Evolutionary conservation across 2,329 filamentous ascomycete species (phyloP).

Genomic region (Immersiporthe knoxdaviesiana): DNA sequence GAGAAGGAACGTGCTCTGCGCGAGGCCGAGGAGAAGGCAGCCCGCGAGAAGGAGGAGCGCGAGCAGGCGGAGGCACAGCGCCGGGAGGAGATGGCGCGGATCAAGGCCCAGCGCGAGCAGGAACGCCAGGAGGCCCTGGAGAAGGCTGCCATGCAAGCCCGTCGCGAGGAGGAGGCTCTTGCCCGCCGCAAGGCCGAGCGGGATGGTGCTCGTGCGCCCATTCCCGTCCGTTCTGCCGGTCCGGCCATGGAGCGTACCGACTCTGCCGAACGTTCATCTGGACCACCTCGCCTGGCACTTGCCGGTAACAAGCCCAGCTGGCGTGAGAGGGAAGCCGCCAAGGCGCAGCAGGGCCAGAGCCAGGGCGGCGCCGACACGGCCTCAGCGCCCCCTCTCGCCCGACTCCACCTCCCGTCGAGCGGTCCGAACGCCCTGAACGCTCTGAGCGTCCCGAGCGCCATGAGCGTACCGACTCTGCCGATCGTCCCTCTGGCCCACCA

Average conservation of each 20-base stretch:
- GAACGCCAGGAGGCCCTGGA: conserved; percentile 70
- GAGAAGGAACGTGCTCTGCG: conserved; percentile 76
- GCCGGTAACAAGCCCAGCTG: conserved; percentile 56
- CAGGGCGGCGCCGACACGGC: conserved; percentile 31
- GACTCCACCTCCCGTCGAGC: conserved; percentile 35
- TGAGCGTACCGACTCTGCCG: conserved; percentile 28
- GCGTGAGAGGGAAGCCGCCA: conserved; percentile 63
- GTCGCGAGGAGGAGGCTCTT: conserved; percentile 87
- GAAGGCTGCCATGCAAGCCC: conserved; percentile 70
- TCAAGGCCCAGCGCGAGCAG: conserved; percentile 67
- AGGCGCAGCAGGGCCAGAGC: conserved; percentile 40
- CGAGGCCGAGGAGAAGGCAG: conserved; percentile 84
- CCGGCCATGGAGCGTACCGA: conserved; percentile 47
- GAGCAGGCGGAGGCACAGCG: conserved; percentile 78
- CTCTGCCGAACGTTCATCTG: conserved; percentile 49
- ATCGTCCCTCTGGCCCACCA: conserved; percentile 53
- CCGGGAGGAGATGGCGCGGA: conserved; percentile 68
- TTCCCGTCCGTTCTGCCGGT: conserved; percentile 38
- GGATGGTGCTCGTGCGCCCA: conserved; percentile 47
- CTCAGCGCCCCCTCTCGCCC: conserved; percentile 37
- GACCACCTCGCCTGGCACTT: conserved; percentile 59
- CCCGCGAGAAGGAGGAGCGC: conserved; percentile 84
- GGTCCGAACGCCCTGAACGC: not conserved
- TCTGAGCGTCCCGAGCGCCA: conserved; percentile 8
- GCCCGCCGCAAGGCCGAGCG: conserved; percentile 72